Percentiles rank a stretch among this genome's conserved stretches.
These are phyloP conservation scores for Monosporascus ibericus DNA, from an alignment of 2,329 filamentous ascomycete genomes.

Conservation along the genomic window DNA sequence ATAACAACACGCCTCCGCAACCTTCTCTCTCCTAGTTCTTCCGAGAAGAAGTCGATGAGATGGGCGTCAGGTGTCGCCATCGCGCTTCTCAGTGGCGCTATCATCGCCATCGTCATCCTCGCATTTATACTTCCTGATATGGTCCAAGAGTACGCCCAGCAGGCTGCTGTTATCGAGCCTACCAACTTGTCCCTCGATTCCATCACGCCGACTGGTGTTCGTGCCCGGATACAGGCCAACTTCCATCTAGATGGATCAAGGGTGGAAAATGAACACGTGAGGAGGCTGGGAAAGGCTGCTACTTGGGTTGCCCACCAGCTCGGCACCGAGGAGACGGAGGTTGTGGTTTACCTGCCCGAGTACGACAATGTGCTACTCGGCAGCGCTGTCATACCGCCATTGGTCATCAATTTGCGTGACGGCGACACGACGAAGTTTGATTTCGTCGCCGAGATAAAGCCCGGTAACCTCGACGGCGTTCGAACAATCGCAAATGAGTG, in stretches of 20 bases:
- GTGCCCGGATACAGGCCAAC: slow-evolving; percentile 73
- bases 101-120: slow-evolving; percentile 65
- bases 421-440: slow-evolving; percentile 73
- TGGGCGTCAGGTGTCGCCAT: slow-evolving; percentile 80
- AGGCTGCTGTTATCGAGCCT: slow-evolving; percentile 76
- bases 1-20: slow-evolving; percentile 21
- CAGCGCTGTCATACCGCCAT: slow-evolving; percentile 66
- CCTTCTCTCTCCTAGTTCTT: slow-evolving; percentile 16
- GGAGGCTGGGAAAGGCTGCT: slow-evolving; percentile 68
- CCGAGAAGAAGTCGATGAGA: slow-evolving; percentile 40
- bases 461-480: slow-evolving; percentile 72
- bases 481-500: slow-evolving; percentile 81
- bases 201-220: slow-evolving; percentile 72
- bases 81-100: slow-evolving; percentile 52
- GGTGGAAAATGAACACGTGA: slow-evolving; percentile 64
- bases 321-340: slow-evolving; percentile 64
- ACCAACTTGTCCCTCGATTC: slow-evolving; percentile 80
- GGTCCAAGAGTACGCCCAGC: slow-evolving; percentile 79
- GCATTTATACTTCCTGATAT: slow-evolving; percentile 77
- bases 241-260: slow-evolving; percentile 74
- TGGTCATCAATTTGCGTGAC: slow-evolving; percentile 72
- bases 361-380: slow-evolving; percentile 75
- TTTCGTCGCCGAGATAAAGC: slow-evolving; percentile 68
- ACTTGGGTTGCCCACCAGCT: slow-evolving; percentile 77
- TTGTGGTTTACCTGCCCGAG: slow-evolving; percentile 76